These are phyloP conservation scores for Pseudoscleropodium purum DNA, from an alignment of 225 moss, liverwort and hornwort species.

Conservation along the genomic window DNA sequence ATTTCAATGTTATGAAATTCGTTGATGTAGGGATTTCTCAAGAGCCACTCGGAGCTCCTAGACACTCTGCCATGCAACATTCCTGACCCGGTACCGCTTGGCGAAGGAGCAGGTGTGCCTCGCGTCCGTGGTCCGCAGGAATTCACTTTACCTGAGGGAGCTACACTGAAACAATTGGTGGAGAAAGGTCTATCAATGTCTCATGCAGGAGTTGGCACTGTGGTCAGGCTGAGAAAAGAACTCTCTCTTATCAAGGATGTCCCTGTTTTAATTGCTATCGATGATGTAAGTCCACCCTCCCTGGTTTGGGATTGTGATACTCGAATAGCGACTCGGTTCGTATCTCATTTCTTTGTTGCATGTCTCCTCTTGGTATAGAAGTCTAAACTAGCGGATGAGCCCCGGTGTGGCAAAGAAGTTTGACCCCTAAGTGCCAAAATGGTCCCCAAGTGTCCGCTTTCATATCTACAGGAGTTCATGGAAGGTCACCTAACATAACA, in stretches of 20 bases:
- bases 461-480: not conserved
- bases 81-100: constrained; percentile 56
- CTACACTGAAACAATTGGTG: constrained; percentile 69
- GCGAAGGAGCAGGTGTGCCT: constrained; percentile 86
- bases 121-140: constrained; percentile 71
- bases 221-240: constrained; percentile 78
- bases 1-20: not conserved
- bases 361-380: not conserved
- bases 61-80: constrained; percentile 61
- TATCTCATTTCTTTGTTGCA: not conserved
- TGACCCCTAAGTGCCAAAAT: not conserved
- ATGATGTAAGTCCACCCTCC: constrained; percentile 55
- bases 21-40: constrained; percentile 66
- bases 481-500: not conserved
- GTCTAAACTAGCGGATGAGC: not conserved
- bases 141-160: constrained; percentile 49
- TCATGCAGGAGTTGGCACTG: constrained; percentile 81
- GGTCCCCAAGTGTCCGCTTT: not conserved
- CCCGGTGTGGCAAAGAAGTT: not conserved
- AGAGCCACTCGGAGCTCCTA: constrained; percentile 66
- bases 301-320: not conserved
- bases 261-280: constrained; percentile 83
- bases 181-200: constrained; percentile 87
- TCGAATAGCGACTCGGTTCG: not conserved
- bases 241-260: constrained; percentile 65